A percentile compares a stretch with the other conserved stretches of the same genome.
phyloP scores from a whole-genome alignment of 2,329 filamentous ascomycete species.

The Biscogniauxia marginata region DNA sequence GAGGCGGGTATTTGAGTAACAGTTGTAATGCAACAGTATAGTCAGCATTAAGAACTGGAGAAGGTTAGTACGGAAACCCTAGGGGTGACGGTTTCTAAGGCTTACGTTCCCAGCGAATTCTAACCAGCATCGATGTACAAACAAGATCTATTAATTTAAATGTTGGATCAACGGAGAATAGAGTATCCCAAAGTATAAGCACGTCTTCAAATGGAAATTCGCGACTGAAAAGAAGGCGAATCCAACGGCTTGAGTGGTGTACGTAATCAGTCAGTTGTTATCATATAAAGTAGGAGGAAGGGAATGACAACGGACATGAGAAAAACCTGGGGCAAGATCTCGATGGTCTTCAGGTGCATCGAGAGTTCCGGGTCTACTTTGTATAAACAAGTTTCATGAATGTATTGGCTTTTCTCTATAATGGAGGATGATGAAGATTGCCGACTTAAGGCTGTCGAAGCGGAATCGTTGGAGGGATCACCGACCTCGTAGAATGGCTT shows the following conservation, averaged over 20 bases:
- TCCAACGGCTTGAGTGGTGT: constrained; percentile 68
- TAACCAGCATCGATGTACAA: constrained; percentile 90
- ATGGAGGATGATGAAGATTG: constrained; percentile 63
- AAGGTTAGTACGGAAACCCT: constrained; percentile 25
- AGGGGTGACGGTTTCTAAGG: not conserved
- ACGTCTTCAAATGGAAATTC: constrained; percentile 89
- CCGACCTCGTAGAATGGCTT: constrained; percentile 83
- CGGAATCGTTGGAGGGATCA: constrained; percentile 34
- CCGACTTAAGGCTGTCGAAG: constrained; percentile 27
- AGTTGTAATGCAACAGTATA: constrained; percentile 82
- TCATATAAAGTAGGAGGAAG: not conserved
- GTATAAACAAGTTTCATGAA: constrained; percentile 78
- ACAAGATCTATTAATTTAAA: constrained; percentile 82
- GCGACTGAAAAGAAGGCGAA: constrained; percentile 85
- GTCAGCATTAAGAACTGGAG: constrained; percentile 75
- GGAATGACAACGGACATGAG: constrained; percentile 64
- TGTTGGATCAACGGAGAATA: constrained; percentile 82
- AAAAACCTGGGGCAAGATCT: constrained; percentile 95
- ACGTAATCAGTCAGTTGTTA: constrained; percentile 6
- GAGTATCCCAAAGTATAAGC: constrained; percentile 82
- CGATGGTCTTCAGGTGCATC: constrained; percentile 74
- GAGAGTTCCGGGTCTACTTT: constrained; percentile 82
- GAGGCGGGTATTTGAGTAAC: constrained; percentile 78
- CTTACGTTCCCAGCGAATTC: constrained; percentile 84
- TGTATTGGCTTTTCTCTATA: constrained; percentile 78